Base-by-base conservation (phyloP, 2,329 filamentous ascomycete genomes). In the Metarhizium humberi region DNA sequence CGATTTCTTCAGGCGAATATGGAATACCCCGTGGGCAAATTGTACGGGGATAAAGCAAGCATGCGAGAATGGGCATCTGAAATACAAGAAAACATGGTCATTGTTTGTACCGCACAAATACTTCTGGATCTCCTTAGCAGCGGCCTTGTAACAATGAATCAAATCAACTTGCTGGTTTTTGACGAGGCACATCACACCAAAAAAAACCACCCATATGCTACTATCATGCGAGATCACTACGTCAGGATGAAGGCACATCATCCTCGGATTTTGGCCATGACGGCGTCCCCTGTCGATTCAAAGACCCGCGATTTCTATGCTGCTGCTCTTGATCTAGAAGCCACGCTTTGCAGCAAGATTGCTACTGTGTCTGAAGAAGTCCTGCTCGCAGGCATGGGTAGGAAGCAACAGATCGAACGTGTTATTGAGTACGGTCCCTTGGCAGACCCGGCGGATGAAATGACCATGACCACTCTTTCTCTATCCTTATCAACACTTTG, bases 171-270 rank as follows among this genome's bases (percentile, higher is more conserved):
- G 1, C 76, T 99, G 42, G 85, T 97, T 57, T 96, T 99, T 61
- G 94, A 99, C 64, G 94, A 99, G 70, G 94, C 92, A 6, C 94
- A 99, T 64, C 94, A 97, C 65, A 85, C 92, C 0, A 99, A 99
- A 71, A 95, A 92, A 68, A 88, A 91, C 52, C 94, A 99, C 64
- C 80, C 90, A 0, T 99, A 96, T 66, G 90, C 92, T 20, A 80
- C 83, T 32, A 94, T 99, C 56, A 89, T 99, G 71, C 91, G 88
- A 63, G 87, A 95, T 56, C 91, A 89, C 62, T 97, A 96, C 64
- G 63, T 82, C 1, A 70, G 77, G 2, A 73, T 77, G 34, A 61
- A 67, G 1, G 71, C 76, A 1, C 59, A 67, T 0, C 78, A 84
- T 4, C 94, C 94, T 4, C 86, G 85, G 42, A 85, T 99, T 20